Evolutionary conservation across 2,329 filamentous ascomycete species (phyloP).

Genomic region (Coccinonectria pachysandricola): DNA sequence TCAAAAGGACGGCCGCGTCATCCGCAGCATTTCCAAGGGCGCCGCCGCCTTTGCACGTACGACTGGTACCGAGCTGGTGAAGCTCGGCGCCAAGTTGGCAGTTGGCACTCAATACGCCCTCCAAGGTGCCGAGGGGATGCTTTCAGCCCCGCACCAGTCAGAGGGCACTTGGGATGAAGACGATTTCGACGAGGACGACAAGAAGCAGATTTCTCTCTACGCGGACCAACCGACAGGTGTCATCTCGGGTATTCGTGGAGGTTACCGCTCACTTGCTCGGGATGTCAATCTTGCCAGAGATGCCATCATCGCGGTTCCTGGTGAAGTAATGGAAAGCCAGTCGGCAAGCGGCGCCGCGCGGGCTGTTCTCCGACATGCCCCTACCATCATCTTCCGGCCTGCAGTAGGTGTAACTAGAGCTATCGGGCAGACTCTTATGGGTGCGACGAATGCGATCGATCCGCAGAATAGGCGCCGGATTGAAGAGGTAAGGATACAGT

Average conservation of each 20-base stretch:
- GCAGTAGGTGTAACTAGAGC: slow-evolving; percentile 85
- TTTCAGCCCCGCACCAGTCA: slow-evolving; percentile 36
- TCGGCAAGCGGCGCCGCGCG: slow-evolving; percentile 71
- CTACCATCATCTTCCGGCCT: slow-evolving; percentile 86
- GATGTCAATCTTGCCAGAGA: slow-evolving; percentile 82
- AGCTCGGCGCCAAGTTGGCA: slow-evolving; percentile 85
- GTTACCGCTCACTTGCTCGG: slow-evolving; percentile 70
- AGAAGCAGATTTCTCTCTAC: slow-evolving; percentile 78
- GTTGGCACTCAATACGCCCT: slow-evolving; percentile 92
- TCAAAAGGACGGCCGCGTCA: slow-evolving; percentile 81
- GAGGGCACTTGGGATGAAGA: slow-evolving; percentile 46
- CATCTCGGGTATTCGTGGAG: slow-evolving; percentile 72
- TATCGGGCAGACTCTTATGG: slow-evolving; percentile 79
- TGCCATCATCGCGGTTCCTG: slow-evolving; percentile 89
- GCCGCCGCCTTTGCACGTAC: slow-evolving; percentile 83
- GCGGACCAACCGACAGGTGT: slow-evolving; percentile 90
- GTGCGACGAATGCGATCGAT: slow-evolving; percentile 86
- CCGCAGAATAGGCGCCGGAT: slow-evolving; percentile 68
- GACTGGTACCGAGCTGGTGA: slow-evolving; percentile 88
- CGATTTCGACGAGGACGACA: slow-evolving; percentile 55
- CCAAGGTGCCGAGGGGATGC: slow-evolving; percentile 75
- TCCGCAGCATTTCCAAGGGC: slow-evolving; percentile 86
- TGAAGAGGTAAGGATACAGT: slow-evolving; percentile 88
- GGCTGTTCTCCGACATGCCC: slow-evolving; percentile 70
- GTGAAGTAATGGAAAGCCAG: slow-evolving; percentile 78